Conservation (phyloP, 179 eudicot species). For the Pouteria campechiana region DNA sequence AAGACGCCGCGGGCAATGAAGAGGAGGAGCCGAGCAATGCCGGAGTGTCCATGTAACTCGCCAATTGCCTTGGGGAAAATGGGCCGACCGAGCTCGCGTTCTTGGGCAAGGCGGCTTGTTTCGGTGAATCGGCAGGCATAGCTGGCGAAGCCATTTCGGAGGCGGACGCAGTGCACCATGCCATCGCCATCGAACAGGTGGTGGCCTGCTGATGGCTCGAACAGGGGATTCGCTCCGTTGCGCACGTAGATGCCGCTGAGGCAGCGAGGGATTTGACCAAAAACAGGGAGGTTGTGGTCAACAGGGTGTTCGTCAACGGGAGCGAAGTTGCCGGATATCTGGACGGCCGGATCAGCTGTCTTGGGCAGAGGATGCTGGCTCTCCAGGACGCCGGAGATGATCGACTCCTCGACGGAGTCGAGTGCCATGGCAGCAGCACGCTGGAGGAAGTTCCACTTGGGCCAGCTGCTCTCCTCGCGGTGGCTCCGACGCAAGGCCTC, state of each 20-base stretch:
- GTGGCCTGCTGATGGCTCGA: conserved; percentile 46
- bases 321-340: conserved; percentile 53
- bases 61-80: conserved; percentile 62
- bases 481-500: too few species aligned
- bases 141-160: conserved; percentile 26
- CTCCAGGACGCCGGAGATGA: conserved; percentile 29
- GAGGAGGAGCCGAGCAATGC: conserved; percentile 40
- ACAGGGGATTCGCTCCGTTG: conserved; percentile 55
- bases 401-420: too few species aligned
- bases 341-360: conserved; percentile 42
- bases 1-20: conserved; percentile 43
- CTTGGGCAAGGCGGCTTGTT: conserved; percentile 41
- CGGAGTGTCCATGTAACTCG: conserved; percentile 59
- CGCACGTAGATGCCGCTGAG: conserved; percentile 41
- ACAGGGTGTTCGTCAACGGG: conserved; percentile 49
- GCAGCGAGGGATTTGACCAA: conserved; percentile 32
- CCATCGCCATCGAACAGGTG: conserved; percentile 67
- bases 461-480: too few species aligned
- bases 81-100: conserved; percentile 30
- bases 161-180: conserved; percentile 57
- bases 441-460: conserved; percentile 4
- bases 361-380: conserved; percentile 24
- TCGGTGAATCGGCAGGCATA: conserved; percentile 58
- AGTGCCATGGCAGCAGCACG: too few species aligned
- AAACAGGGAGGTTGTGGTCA: conserved; percentile 13